These are phyloP conservation scores for Globisporangium iwayamae DNA, from an alignment of 352 stramenopile genomes.

Conservation along the genomic window DNA sequence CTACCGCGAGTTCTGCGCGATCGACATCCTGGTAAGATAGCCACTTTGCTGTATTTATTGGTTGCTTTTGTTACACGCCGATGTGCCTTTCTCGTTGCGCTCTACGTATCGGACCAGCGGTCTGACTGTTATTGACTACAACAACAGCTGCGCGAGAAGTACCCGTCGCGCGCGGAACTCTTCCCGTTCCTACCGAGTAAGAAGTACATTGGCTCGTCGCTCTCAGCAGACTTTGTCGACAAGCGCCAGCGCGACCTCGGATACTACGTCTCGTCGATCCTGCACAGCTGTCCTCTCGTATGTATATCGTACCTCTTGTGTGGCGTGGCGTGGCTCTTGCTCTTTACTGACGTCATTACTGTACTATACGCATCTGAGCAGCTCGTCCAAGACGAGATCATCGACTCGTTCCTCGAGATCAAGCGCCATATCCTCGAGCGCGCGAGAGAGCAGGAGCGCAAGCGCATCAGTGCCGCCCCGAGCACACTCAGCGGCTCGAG, in stretches of 20 bases:
- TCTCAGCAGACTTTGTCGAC: constrained; percentile 84
- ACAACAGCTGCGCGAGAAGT: constrained; percentile 77
- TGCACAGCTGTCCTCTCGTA: constrained; percentile 75
- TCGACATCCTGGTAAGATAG: constrained; percentile 74
- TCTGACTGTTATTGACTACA: not conserved
- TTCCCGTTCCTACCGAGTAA: constrained; percentile 83
- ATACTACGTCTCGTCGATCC: constrained; percentile 83
- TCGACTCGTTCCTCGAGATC: constrained; percentile 87
- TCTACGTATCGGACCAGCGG: not conserved
- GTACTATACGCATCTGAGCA: constrained; percentile 13
- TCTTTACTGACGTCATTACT: not conserved
- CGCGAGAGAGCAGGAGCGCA: constrained; percentile 45
- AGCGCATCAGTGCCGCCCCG: constrained; percentile 12
- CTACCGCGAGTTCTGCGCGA: constrained; percentile 83
- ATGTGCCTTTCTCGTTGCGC: not conserved
- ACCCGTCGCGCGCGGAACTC: constrained; percentile 62
- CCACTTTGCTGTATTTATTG: not conserved
- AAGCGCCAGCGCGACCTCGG: constrained; percentile 84
- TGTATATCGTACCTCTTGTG: not conserved
- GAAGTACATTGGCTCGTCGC: constrained; percentile 83
- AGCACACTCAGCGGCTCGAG: constrained; percentile 3
- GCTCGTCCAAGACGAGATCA: constrained; percentile 83
- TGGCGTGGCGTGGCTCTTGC: not conserved
- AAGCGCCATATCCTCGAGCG: constrained; percentile 80
- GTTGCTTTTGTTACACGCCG: no score